phyloP scores from a whole-genome alignment of 169 alveolate genomes.

The Theileria equi region DNA sequence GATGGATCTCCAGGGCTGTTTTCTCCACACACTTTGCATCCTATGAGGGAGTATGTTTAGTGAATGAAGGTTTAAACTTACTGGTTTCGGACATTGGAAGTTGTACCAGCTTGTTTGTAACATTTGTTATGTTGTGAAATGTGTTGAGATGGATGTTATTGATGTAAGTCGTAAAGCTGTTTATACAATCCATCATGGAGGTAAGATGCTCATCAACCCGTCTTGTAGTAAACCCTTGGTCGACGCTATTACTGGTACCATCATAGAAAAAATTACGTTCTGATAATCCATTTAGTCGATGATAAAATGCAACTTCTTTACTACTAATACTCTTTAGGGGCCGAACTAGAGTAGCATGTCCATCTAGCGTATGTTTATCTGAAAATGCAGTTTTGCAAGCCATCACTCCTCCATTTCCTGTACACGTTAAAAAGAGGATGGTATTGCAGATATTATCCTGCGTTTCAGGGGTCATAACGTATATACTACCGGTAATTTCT shows the following conservation, averaged over 20 bases:
- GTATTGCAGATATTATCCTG: constrained; percentile 34
- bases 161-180: constrained; percentile 7
- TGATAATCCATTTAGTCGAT: constrained; percentile 18
- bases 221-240: too few species aligned
- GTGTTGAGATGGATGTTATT: constrained; percentile 26
- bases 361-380: constrained; percentile 13
- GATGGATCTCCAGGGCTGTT: neutral
- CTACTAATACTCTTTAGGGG: constrained; percentile 29
- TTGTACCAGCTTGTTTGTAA: constrained; percentile 37
- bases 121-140: constrained; percentile 37
- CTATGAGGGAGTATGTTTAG: neutral
- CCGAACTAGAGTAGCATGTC: neutral
- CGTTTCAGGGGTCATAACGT: constrained; percentile 8
- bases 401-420: constrained; percentile 34
- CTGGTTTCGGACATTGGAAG: neutral
- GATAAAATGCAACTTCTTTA: constrained; percentile 45
- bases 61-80: neutral
- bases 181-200: constrained; percentile 37
- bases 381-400: constrained; percentile 15
- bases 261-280: constrained; percentile 26
- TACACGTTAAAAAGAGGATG: constrained; percentile 36
- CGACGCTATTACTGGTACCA: too few species aligned
- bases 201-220: too few species aligned
- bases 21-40: neutral
- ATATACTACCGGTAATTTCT: neutral